Evolutionary conservation across 768 basidiomycete genomes (phyloP), one percentile per base, ranked within the genome.

Genomic region (Dentipellis fragilis): DNA sequence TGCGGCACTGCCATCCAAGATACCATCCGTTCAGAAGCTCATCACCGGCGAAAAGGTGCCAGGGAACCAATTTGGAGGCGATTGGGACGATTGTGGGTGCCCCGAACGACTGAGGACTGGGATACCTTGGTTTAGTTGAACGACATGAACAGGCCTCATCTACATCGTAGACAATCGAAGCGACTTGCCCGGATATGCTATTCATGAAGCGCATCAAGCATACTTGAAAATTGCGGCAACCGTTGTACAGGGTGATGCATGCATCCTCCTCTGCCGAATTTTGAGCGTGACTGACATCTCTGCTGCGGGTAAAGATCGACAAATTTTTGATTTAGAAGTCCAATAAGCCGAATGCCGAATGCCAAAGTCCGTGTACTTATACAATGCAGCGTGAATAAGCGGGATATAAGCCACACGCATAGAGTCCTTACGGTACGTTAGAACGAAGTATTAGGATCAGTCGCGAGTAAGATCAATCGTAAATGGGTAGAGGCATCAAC

Each of bases 401-500:
- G 17, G 16, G 42, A 16, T 45, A 45, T 45, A 45, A 7, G 17
- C 19, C 19, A 17, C 16, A 19, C 19, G 42, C n/a, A 45, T 45
- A 45, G 10, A 19, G 19, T 19, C 29, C 29, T 29, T 6, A 29
- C 29, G 29, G 29, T 29, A 29, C 29, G 29, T 29, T 29, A 29
- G 29, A 6, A 29, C 29, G 6, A 29, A 29, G 29, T 29, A 29
- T 29, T 29, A 29, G 29, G 29, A 29, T 29, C 29, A 29, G 29
- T 29, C 29, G 42, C 42, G 9, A 19, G 42, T 45, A 45, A 45
- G 42, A 29, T 67, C 61, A 89, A 63, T 82, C 68, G 58, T 91
- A 90, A 58, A 91, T 89, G 2, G 81, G 86, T 36, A 90, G 67
- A 0, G 89, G 89, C 62, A 89, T 62, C 52, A 91, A 60, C 62